A percentile compares a stretch with the other conserved stretches of the same genome.
phyloP scores from a whole-genome alignment of 257 asterid genomes.

The Plantago major region DNA sequence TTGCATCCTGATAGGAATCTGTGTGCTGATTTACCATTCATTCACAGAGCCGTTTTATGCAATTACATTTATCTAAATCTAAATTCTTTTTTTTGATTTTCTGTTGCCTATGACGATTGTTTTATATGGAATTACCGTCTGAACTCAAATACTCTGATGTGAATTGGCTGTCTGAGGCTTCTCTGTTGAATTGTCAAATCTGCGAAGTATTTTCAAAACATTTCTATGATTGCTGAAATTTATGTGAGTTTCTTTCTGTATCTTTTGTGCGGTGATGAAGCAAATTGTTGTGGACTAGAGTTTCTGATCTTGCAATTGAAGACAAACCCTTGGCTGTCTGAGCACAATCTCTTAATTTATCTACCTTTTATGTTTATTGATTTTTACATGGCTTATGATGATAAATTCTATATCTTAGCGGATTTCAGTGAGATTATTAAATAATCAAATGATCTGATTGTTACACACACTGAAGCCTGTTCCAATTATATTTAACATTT shows the following conservation, averaged over 20 bases:
- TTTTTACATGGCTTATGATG: constrained; percentile 44
- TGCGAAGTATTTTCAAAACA: no score
- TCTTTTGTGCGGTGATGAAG: constrained; percentile 36
- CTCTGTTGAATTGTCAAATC: background rate
- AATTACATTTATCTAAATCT: constrained; percentile 53
- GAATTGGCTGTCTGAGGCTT: constrained; percentile 56
- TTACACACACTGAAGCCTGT: constrained; percentile 80
- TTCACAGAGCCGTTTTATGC: constrained; percentile 66
- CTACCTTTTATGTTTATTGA: background rate
- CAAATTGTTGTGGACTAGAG: constrained; percentile 46
- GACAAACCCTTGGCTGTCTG: constrained; percentile 72
- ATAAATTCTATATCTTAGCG: constrained; percentile 61
- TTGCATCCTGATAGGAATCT: constrained; percentile 79
- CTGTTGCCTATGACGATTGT: constrained; percentile 40
- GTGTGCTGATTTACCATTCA: constrained; percentile 29
- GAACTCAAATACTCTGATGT: constrained; percentile 42
- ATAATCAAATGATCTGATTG: constrained; percentile 57
- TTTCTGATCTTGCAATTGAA: constrained; percentile 46
- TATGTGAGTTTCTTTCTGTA: no score
- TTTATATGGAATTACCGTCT: constrained; percentile 77
- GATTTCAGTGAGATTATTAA: constrained; percentile 65
- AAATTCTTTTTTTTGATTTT: background rate
- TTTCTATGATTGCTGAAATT: no score
- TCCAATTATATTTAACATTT: no score
- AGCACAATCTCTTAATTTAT: constrained; percentile 29